These are phyloP conservation scores for Xylaria sp. DNA, from an alignment of 2,329 filamentous ascomycete genomes.

Conservation along the genomic window DNA sequence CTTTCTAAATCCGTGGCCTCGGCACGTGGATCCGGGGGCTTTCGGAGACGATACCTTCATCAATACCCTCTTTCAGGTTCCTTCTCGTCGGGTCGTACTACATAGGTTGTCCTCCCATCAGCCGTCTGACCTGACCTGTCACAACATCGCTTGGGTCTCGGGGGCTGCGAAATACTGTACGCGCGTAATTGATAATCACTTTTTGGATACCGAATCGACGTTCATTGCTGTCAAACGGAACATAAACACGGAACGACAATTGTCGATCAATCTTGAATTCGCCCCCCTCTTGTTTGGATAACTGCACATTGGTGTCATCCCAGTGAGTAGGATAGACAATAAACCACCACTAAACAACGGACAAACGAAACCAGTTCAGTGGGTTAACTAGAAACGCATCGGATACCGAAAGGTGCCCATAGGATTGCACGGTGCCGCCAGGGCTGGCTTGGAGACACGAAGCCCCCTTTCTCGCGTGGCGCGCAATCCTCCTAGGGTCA, in stretches of 20 bases:
- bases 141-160: constrained; percentile 4
- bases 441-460: constrained; percentile 24
- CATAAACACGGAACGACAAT: neutral
- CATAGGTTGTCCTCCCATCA: constrained; percentile 1
- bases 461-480: constrained; percentile 23
- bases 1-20: constrained; percentile 14
- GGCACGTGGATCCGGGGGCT: constrained; percentile 24
- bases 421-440: constrained; percentile 15
- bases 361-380: neutral
- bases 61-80: constrained; percentile 7
- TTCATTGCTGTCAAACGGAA: neutral
- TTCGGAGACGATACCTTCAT: constrained; percentile 9
- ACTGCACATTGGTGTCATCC: neutral
- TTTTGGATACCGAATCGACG: constrained; percentile 3
- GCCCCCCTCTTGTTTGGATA: neutral
- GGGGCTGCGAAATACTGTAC: neutral
- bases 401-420: constrained; percentile 14
- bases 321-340: neutral
- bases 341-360: neutral
- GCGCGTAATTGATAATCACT: constrained; percentile 24
- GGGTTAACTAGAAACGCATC: constrained; percentile 6
- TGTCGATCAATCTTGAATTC: neutral
- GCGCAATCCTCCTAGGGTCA: constrained; percentile 24
- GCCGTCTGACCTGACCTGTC: neutral
- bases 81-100: constrained; percentile 7